These are phyloP conservation scores for Sporothrix brasiliensis DNA, from an alignment of 2,329 filamentous ascomycete genomes.

Conservation along the genomic window DNA sequence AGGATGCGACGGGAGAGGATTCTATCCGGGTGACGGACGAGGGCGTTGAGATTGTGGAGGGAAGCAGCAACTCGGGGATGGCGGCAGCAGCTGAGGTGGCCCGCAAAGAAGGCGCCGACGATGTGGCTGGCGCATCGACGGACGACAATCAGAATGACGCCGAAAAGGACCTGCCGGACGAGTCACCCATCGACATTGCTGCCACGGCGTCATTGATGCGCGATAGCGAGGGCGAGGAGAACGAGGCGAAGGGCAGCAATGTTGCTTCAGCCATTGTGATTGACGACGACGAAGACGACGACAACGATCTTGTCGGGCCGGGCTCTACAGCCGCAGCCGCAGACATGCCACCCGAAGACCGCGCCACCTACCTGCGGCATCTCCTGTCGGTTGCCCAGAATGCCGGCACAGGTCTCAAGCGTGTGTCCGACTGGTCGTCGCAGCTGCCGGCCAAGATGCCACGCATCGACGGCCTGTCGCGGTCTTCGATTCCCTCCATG, in stretches of 20 bases:
- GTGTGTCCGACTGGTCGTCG: constrained; percentile 38
- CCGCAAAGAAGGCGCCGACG: neutral
- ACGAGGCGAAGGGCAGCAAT: constrained; percentile 10
- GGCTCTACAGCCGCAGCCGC: constrained; percentile 30
- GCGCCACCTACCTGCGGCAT: constrained; percentile 52
- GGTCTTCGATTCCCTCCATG: constrained; percentile 41
- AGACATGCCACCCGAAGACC: constrained; percentile 37
- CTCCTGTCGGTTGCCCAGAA: constrained; percentile 55
- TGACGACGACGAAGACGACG: constrained; percentile 42
- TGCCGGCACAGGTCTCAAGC: constrained; percentile 50
- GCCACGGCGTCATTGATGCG: constrained; percentile 51
- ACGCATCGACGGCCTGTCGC: constrained; percentile 42
- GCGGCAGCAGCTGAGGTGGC: constrained; percentile 12
- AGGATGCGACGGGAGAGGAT: constrained; percentile 34
- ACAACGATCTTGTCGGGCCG: constrained; percentile 34
- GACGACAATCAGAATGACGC: neutral
- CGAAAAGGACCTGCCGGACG: constrained; percentile 45
- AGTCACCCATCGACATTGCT: constrained; percentile 58
- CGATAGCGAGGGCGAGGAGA: neutral
- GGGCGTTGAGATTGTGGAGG: constrained; percentile 32
- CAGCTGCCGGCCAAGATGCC: constrained; percentile 52
- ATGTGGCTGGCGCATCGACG: neutral
- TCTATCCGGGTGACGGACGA: constrained; percentile 34
- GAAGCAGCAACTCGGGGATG: neutral
- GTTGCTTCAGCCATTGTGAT: constrained; percentile 6